These are phyloP conservation scores for Zygnema cylindricum DNA, from an alignment of 139 green algal species.

Conservation along the genomic window DNA sequence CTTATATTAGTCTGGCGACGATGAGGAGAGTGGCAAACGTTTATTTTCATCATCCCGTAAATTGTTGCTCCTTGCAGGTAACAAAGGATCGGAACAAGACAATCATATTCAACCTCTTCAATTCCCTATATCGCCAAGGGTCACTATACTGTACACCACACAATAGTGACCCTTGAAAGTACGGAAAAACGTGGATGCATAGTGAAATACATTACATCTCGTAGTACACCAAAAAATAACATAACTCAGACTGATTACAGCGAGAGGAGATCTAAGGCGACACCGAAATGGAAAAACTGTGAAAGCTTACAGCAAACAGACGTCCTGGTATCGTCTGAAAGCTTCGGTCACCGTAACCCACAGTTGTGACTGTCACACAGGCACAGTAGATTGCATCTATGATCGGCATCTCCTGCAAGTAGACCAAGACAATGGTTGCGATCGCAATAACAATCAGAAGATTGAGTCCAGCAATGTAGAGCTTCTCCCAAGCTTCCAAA, in stretches of 20 bases:
- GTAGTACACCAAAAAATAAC: too few species aligned
- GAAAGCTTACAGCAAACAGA: background rate
- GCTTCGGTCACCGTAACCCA: constrained; percentile 26
- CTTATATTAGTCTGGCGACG: too few species aligned
- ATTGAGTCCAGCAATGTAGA: background rate
- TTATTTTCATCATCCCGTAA: too few species aligned
- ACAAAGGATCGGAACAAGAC: too few species aligned
- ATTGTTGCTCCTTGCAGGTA: too few species aligned
- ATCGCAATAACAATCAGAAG: background rate
- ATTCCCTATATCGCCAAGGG: too few species aligned
- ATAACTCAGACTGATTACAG: background rate
- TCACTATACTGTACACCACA: too few species aligned
- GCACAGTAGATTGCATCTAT: constrained; percentile 44
- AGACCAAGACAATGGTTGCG: background rate
- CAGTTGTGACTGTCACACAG: constrained; percentile 42
- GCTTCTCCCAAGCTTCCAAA: background rate
- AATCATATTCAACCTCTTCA: too few species aligned
- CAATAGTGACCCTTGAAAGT: too few species aligned
- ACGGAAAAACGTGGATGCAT: too few species aligned
- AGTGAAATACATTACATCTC: too few species aligned
- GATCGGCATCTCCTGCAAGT: constrained; percentile 11
- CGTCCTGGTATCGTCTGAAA: constrained; percentile 7
- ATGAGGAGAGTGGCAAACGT: too few species aligned
- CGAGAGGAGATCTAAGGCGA: background rate
- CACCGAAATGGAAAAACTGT: background rate